Evolutionary conservation across 2,329 filamentous ascomycete genomes (phyloP).

Genomic region (Fusarium tjaetaba): DNA sequence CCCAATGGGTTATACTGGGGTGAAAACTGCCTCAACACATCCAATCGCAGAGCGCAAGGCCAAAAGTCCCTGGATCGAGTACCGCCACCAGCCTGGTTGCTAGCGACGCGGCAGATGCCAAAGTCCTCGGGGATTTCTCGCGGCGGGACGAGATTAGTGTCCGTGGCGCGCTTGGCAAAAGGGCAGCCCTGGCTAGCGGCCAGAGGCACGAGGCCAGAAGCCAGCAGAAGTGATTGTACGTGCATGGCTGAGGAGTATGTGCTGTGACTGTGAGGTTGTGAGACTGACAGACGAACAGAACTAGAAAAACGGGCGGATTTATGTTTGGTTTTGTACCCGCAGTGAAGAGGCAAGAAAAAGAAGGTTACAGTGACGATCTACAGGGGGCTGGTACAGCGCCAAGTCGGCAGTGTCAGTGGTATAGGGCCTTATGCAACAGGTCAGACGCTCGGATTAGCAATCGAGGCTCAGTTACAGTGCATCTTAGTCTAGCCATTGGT

Average conservation of each 20-base stretch:
- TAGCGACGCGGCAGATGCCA: conserved; percentile 26
- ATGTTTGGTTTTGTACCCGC: conserved; percentile 26
- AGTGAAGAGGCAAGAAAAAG: neutral
- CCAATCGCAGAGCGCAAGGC: conserved; percentile 73
- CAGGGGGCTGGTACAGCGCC: conserved; percentile 22
- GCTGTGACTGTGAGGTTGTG: neutral
- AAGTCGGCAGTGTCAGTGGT: conserved; percentile 23
- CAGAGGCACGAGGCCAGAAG: conserved; percentile 27
- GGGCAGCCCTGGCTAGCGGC: conserved; percentile 29
- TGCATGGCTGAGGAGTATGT: conserved; percentile 22
- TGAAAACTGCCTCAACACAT: conserved; percentile 79
- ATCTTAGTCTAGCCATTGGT: neutral
- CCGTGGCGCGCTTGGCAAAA: conserved; percentile 29
- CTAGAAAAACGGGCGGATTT: neutral
- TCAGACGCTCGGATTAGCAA: conserved; percentile 18
- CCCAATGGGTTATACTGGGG: conserved; percentile 70
- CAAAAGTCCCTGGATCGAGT: conserved; percentile 78
- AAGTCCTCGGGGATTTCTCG: conserved; percentile 34
- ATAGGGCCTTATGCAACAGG: conserved; percentile 12
- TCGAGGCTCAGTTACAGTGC: conserved; percentile 9
- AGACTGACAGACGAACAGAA: neutral
- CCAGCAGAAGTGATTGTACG: conserved; percentile 29
- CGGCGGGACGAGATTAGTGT: conserved; percentile 7
- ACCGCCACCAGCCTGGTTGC: conserved; percentile 67
- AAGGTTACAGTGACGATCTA: conserved; percentile 12